Conservation (phyloP, 306 rosid species). For the Medicago ruthenica region DNA sequence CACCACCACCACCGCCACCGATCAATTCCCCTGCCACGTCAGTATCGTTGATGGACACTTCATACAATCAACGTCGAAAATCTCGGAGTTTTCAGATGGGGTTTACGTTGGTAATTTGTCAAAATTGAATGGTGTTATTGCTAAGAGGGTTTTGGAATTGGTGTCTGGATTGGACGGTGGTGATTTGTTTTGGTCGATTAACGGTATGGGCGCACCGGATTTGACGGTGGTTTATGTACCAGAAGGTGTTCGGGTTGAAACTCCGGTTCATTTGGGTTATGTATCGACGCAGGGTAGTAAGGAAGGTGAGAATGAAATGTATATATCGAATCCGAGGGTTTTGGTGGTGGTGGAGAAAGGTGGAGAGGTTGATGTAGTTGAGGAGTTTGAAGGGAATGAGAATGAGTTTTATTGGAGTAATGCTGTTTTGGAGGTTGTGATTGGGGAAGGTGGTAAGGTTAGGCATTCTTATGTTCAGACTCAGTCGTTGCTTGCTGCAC, state of each 20-base stretch:
- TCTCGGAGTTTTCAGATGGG: slow-evolving; percentile 55
- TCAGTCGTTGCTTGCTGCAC: slow-evolving; percentile 79
- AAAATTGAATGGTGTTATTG: background rate
- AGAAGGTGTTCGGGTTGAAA: slow-evolving; percentile 62
- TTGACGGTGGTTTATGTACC: slow-evolving; percentile 82
- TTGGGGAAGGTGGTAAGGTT: slow-evolving; percentile 78
- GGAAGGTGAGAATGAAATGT: slow-evolving; percentile 53
- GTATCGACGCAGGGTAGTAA: slow-evolving; percentile 51
- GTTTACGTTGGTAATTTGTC: slow-evolving; percentile 64
- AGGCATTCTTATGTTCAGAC: slow-evolving; percentile 89
- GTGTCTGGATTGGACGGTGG: slow-evolving; percentile 42
- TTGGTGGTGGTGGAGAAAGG: slow-evolving; percentile 83
- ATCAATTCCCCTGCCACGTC: slow-evolving; percentile 51
- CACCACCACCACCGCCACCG: slow-evolving; percentile 8
- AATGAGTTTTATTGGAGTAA: slow-evolving; percentile 72
- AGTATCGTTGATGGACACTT: slow-evolving; percentile 65
- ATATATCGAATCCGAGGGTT: slow-evolving; percentile 85
- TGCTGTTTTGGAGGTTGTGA: slow-evolving; percentile 72
- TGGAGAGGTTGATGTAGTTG: slow-evolving; percentile 70
- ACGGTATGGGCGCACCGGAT: slow-evolving; percentile 91
- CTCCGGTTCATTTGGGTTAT: slow-evolving; percentile 68
- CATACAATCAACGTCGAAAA: slow-evolving; percentile 37
- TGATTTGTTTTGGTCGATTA: slow-evolving; percentile 93
- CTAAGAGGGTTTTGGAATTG: slow-evolving; percentile 56
- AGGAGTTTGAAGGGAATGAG: slow-evolving; percentile 65